These are phyloP conservation scores for Trichoderma polysporum DNA, from an alignment of 2,329 filamentous ascomycete species.

Conservation along the genomic window DNA sequence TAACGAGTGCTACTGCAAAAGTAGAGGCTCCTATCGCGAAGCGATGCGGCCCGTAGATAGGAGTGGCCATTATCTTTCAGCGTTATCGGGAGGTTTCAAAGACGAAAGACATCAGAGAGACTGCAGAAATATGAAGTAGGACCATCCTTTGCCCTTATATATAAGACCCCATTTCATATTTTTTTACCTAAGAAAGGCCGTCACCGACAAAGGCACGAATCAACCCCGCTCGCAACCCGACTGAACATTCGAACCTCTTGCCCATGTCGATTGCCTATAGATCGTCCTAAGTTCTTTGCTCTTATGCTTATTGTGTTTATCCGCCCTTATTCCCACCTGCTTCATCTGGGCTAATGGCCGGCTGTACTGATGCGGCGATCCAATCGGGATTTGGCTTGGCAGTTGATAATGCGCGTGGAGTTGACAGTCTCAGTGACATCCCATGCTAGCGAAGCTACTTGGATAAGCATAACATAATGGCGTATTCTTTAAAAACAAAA, in stretches of 20 bases:
- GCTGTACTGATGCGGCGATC: not conserved
- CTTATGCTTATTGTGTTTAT: constrained; percentile 2
- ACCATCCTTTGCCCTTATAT: not conserved
- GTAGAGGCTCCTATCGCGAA: not conserved
- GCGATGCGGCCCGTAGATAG: not conserved
- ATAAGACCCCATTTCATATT: not conserved
- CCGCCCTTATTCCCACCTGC: not conserved
- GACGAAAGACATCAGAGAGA: not conserved
- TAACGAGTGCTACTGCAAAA: not conserved
- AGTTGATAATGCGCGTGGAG: not conserved
- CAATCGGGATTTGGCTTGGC: constrained; percentile 8
- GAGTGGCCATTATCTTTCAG: not conserved
- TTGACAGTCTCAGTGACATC: not conserved
- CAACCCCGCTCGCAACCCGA: not conserved
- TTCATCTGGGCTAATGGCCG: not conserved
- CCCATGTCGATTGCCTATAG: not conserved
- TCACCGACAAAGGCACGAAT: not conserved
- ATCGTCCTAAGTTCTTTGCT: not conserved
- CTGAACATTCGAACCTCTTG: not conserved
- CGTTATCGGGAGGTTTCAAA: not conserved
- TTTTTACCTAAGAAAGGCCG: not conserved
- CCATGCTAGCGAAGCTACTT: not conserved
- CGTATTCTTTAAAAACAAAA: not conserved
- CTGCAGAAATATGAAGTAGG: too few relatives aligned
- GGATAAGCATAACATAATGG: not conserved